Evolutionary conservation across 2,329 filamentous ascomycete genomes (phyloP).

Genomic region (Pleomassaria siparia): DNA sequence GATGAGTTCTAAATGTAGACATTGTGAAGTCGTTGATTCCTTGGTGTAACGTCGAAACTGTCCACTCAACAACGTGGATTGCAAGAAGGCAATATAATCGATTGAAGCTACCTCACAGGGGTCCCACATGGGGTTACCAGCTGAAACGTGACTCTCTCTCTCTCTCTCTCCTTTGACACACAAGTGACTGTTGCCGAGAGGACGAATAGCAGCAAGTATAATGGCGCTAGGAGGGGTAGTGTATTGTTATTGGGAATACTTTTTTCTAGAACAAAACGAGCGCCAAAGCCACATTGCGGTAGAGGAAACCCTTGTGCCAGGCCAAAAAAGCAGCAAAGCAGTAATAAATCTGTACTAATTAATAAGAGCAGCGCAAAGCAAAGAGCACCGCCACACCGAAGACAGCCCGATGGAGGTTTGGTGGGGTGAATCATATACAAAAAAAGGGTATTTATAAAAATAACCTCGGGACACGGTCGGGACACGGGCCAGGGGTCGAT

Average conservation of each 20-base stretch:
- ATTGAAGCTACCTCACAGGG: background rate
- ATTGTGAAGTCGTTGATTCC: background rate
- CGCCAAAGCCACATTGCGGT: background rate
- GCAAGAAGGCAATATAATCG: background rate
- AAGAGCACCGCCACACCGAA: background rate
- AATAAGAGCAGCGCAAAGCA: background rate
- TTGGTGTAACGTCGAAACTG: too few species aligned
- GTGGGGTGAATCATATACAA: slow-evolving; percentile 2
- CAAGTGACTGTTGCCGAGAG: background rate
- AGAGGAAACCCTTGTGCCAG: too few species aligned
- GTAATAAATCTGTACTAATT: too few species aligned
- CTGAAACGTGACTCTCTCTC: too few species aligned
- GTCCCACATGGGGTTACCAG: background rate
- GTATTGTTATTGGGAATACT: too few species aligned
- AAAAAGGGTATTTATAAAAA: background rate
- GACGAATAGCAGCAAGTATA: background rate
- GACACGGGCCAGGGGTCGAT: too few species aligned
- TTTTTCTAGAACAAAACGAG: too few species aligned
- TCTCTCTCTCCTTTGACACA: background rate
- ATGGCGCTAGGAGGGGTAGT: background rate
- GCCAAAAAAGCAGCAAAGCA: too few species aligned
- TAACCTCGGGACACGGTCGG: too few species aligned
- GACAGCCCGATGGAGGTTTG: background rate
- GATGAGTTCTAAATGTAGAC: background rate
- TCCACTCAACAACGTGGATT: too few species aligned